phyloP scores from a whole-genome alignment of 306 rosid genomes.

The Fragaria nilgerrensis region DNA sequence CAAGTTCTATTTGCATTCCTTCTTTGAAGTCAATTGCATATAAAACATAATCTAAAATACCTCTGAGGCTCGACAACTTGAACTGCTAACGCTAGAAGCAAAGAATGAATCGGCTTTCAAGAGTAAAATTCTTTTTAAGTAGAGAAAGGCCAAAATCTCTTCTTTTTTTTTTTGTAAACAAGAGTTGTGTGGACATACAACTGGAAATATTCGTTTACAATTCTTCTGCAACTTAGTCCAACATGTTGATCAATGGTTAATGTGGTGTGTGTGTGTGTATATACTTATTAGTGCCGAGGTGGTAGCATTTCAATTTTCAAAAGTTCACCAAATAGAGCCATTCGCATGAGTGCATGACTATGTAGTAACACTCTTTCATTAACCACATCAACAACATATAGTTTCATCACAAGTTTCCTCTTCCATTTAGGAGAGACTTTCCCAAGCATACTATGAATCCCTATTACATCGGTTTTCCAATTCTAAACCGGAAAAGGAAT shows the following conservation, averaged over 20 bases:
- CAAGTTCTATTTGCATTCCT: constrained; percentile 90
- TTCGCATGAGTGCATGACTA: too few relatives aligned
- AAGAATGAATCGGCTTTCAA: background rate
- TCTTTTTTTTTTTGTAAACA: constrained; percentile 20
- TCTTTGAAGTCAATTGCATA: constrained; percentile 47
- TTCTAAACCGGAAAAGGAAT: background rate
- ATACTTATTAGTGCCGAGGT: background rate
- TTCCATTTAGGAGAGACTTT: background rate
- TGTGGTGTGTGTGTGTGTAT: too few relatives aligned
- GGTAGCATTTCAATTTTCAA: background rate
- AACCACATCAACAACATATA: too few relatives aligned
- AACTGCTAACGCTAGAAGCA: background rate
- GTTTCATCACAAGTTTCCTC: background rate
- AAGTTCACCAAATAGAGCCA: background rate
- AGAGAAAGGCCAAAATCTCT: constrained; percentile 26
- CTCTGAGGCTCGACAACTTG: constrained; percentile 22
- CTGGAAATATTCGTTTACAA: constrained; percentile 24
- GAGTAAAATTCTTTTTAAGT: constrained; percentile 7
- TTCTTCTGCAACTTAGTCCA: constrained; percentile 24
- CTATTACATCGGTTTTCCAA: background rate
- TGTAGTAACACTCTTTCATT: too few relatives aligned
- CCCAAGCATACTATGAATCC: background rate
- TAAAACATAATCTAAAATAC: constrained; percentile 18
- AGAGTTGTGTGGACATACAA: constrained; percentile 4
- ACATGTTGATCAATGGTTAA: constrained; percentile 11